Evolutionary conservation across 768 basidiomycete genomes (phyloP).

Genomic region (Mrakia blollopis): DNA sequence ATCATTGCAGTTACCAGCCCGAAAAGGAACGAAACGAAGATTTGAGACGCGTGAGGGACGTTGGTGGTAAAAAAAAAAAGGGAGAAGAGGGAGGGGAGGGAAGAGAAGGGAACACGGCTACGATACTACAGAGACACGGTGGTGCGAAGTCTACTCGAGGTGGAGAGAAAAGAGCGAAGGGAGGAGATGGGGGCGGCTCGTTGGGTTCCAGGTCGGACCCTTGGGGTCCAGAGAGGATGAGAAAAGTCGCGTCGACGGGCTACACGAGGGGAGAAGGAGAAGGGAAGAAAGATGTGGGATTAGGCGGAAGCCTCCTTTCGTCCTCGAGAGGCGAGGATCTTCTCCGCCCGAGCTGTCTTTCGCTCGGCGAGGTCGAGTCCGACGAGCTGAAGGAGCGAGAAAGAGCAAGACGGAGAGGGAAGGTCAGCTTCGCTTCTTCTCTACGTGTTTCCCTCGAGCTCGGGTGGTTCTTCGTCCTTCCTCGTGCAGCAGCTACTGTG

Average conservation of each 20-base stretch:
- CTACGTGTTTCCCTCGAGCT: neutral
- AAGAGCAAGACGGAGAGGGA: neutral
- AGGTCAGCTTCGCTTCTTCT: neutral
- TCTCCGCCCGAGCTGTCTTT: neutral
- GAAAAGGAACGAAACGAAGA: no score
- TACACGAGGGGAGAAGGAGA: neutral
- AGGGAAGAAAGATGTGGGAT: neutral
- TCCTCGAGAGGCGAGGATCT: neutral
- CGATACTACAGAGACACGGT: neutral
- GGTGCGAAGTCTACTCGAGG: neutral
- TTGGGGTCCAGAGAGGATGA: neutral
- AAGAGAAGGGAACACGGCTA: no score
- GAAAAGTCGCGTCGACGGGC: no score
- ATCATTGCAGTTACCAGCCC: no score
- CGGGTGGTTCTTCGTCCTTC: no score
- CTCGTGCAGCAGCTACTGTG: no score
- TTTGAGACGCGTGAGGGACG: no score
- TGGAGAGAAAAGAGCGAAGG: neutral
- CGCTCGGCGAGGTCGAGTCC: slow-evolving; percentile 30
- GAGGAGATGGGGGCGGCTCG: neutral
- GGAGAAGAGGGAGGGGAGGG: neutral
- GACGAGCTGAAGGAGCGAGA: slow-evolving; percentile 19
- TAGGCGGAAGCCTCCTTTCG: neutral
- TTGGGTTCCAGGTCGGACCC: neutral
- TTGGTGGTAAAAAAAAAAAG: neutral